phyloP scores from a whole-genome alignment of 495 filamentous ascomycete genomes.

The Xylaria sp. region DNA sequence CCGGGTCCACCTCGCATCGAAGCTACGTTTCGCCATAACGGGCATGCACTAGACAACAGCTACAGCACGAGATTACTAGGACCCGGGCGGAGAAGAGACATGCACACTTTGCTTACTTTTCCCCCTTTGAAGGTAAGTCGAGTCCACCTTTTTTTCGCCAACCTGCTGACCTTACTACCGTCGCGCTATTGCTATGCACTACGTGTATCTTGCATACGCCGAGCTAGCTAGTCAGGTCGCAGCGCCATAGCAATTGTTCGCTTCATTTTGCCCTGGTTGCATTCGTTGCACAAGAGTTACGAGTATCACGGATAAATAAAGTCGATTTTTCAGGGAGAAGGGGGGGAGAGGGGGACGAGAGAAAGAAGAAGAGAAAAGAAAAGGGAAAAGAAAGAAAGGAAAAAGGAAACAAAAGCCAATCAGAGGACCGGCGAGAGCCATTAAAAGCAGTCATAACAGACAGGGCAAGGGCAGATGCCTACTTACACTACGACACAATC shows the following conservation, averaged over 20 bases:
- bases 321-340: background rate
- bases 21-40: constrained; percentile 11
- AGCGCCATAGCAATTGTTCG: background rate
- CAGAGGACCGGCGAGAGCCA: background rate
- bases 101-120: constrained; percentile 13
- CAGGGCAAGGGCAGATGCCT: background rate
- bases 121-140: background rate
- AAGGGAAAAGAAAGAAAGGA: background rate
- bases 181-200: constrained; percentile 4
- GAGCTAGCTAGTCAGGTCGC: constrained; percentile 8
- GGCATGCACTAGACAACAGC: constrained; percentile 12
- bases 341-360: background rate
- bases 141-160: constrained; percentile 17
- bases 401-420: background rate
- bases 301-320: background rate
- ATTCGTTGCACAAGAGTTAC: background rate
- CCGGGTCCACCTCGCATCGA: constrained; percentile 13
- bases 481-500: background rate
- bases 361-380: background rate
- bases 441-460: background rate
- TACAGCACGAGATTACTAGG: constrained; percentile 10
- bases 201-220: constrained; percentile 9
- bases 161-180: constrained; percentile 13
- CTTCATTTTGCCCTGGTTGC: background rate
- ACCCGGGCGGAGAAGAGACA: background rate